Evolutionary conservation across 2,329 filamentous ascomycete genomes (phyloP), one percentile per base, ranked within the genome.

Genomic region (Fusarium lyarnte): DNA sequence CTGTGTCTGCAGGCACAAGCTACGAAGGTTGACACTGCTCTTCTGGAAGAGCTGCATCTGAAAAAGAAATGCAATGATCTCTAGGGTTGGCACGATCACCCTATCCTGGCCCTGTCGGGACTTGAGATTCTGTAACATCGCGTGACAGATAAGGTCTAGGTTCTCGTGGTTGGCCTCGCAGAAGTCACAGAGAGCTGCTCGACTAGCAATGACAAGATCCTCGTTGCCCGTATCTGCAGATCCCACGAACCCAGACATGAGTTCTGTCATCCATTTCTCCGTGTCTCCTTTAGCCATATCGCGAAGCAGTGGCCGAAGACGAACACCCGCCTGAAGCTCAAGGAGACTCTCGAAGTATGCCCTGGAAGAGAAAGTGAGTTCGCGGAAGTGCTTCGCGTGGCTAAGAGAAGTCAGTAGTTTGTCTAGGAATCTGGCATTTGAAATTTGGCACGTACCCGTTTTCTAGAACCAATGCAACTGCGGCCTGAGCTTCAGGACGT

Each of bases 181-280:
- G 72, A 88, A 88, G 8, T 85, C 82, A 5, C 88, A 84, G 1
- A 96, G 84, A 0, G 92, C 92, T 2, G 87, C 85, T 35, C 92
- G 88, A 51, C 91, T 91, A 14, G 89, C 88, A 54, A 92, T 89
- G 29, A 95, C 87, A 3, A 95, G 85, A 39, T 92, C 89, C 76
- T 95, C 93, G 64, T 93, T 93, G 41, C 92, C 92, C n/a, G 91
- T 90, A 76, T 94, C 92, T 13, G 93, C 92, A 4, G 92, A 94
- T 12, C 90, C 92, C 17, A 93, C 88, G 64, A 89, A 88, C 21
- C 93, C 93, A 41, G 90, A 85, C 61, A 94, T 81, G 21, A 95
- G 83, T 53, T 84, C 83, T 2, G 83, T 80, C 77, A 85, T 85
- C 85, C 87, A 88, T 4, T 75, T 71, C 2, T 76, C 77, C 3